Base-by-base conservation (phyloP, 2,329 filamentous ascomycete species). In the Ophiostoma triangulosporum region DNA sequence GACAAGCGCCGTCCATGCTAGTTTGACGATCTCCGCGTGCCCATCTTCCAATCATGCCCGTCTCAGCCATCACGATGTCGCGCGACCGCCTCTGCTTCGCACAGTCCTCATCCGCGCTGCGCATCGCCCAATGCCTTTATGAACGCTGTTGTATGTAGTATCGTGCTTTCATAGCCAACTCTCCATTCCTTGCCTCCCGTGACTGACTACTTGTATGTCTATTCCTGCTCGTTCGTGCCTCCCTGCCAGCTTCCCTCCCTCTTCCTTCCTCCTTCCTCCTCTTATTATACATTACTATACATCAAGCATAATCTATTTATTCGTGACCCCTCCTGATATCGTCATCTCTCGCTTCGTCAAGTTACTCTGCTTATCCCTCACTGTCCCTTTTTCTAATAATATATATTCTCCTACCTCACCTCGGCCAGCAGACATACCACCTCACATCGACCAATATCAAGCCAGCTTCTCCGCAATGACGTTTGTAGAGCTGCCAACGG, bases 21-120 rank as follows among this genome's bases (percentile, higher is more conserved):
- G n/a, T n/a, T n/a, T n/a, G n/a, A n/a, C n/a, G n/a, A n/a, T 15
- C 38, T 43, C 38, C 38, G 38, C 38, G 38, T 43, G 38, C 38
- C 48, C 27, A n/a, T 52, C 55, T 54, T 57, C 57, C 57, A 58
- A 58, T 58, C 57, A 58, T 35, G 20, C 53, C 43, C 35, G 51
- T 2, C 51, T 29, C 45, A 48, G 53, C 57, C 29, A 48, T 57
- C 57, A 58, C 57, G 57, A 53, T 56, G 54, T 48, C 48, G 32
- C 50, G 49, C 51, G 51, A 43, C 38, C 33, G 24, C 40, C 29
- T 46, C 35, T 50, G 51, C 35, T 50, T 50, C 43, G 53, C 26
- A 50, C 53, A 52, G 15, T 35, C 31, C 29, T 17, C 50, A 24
- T 50, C n/a, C n/a, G n/a, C n/a, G 45, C 29, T 40, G 53, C 54